Base-by-base conservation (phyloP, 371 early-diverging fungal genomes). In the Syncephalastrum racemosum region DNA sequence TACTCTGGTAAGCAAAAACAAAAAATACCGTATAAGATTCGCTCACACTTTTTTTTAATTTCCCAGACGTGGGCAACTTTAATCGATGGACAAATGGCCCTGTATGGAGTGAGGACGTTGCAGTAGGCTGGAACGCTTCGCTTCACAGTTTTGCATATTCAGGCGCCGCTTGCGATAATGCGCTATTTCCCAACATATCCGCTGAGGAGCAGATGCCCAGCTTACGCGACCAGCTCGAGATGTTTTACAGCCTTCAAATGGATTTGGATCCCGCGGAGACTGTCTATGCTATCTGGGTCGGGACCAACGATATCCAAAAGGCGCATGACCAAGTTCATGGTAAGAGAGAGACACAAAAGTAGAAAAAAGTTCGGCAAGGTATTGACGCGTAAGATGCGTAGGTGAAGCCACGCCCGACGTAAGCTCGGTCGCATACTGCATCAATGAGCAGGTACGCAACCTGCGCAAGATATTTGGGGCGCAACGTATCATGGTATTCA, bases 221-320 rank as follows among this genome's bases (percentile, higher is more conserved):
- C 46, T 50, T 79, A 6, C 64, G 58, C 46, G 79, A 79, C 52
- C 79, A 79, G 58, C 43, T 79, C 5, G 76, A 73, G 50, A 59
- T 59, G 4, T 79, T 67, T 46, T 73, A 79, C 46, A 46, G 58
- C 15, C 66, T 68, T 5, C 49, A 55, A 1, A 43, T 79, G 23
- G 49, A 67, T 39, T 44, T 71, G 44, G 60, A 70, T 14, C 54
- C 75, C 4, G 59, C 59, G 16, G 75, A 79, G 46, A 79, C 80
- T 13, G 70, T 76, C 16, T 79, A 67, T 66, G 80, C 73, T 16
- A 54, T 79, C 22, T 79, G 75, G 74, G 61, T 76, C 31, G 80
- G 80, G 8, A 48, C 67, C 44, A 73, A 71, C 44, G 80, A 76
- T 46, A 61, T 71, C 14, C 59, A 66, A 44, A 62, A 58, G 13